Conservation (phyloP, 2,329 filamentous ascomycete genomes). For the Claviceps pusilla region DNA sequence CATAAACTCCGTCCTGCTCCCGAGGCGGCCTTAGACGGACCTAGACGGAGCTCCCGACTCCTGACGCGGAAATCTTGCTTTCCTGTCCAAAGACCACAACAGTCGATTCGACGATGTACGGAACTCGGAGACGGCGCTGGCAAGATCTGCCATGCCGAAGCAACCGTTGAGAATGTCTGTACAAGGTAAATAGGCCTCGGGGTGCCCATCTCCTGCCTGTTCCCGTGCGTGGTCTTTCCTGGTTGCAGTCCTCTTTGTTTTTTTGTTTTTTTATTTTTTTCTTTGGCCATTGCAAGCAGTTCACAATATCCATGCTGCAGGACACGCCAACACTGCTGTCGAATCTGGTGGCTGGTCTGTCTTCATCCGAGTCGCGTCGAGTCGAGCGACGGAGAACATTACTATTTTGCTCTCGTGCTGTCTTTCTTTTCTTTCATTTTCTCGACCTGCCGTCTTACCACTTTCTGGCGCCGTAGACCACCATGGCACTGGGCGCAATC, state of each 20-base stretch:
- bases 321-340: background rate
- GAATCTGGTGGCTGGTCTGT: background rate
- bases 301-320: background rate
- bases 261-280: background rate
- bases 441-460: background rate
- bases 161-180: background rate
- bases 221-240: background rate
- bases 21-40: no score
- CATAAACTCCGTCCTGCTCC: background rate
- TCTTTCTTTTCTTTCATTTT: background rate
- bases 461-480: background rate
- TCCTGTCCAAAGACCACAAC: background rate
- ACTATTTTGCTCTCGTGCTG: background rate
- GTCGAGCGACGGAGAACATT: background rate
- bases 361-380: background rate
- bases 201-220: background rate
- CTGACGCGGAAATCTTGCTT: background rate
- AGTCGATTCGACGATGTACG: background rate
- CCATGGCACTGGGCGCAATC: slow-evolving; percentile 26
- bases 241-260: background rate
- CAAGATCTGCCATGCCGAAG: background rate
- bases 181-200: background rate
- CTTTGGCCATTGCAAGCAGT: background rate
- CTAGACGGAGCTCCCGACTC: background rate
- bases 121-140: background rate